Percentiles rank a stretch among this genome's conserved stretches.
Conservation (phyloP, 2,329 filamentous ascomycete genomes). For the Neoscytalidium dimidiatum region DNA sequence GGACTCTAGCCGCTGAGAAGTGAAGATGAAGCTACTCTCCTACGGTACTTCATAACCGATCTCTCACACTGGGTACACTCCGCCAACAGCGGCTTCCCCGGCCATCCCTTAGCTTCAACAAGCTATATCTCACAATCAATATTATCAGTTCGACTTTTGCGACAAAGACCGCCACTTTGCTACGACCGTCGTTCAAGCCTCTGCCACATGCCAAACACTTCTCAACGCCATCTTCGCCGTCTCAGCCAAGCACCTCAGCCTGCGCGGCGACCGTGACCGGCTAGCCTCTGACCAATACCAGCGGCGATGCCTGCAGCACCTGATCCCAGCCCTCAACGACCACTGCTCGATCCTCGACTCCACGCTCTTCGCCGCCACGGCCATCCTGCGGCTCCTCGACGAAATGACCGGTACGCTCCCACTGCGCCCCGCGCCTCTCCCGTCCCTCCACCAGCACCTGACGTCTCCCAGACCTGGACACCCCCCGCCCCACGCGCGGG, state of each 20-base stretch:
- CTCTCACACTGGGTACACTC: neutral
- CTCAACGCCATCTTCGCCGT: slow-evolving; percentile 47
- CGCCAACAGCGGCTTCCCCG: neutral
- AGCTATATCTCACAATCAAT: slow-evolving; percentile 21
- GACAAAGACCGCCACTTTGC: slow-evolving; percentile 36
- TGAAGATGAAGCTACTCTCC: neutral
- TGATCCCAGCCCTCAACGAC: slow-evolving; percentile 45
- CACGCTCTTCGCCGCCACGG: slow-evolving; percentile 42
- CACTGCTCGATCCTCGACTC: slow-evolving; percentile 42
- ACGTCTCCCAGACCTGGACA: slow-evolving; percentile 27
- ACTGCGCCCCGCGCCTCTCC: neutral
- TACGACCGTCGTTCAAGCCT: slow-evolving; percentile 36
- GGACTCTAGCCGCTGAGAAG: neutral
- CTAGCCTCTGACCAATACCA: slow-evolving; percentile 44
- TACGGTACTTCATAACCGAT: slow-evolving; percentile 1
- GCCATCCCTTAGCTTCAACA: neutral
- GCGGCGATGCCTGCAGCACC: slow-evolving; percentile 41
- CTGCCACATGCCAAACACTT: slow-evolving; percentile 39
- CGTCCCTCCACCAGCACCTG: neutral
- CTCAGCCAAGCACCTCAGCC: slow-evolving; percentile 45
- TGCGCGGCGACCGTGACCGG: slow-evolving; percentile 37
- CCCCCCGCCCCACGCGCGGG: slow-evolving; percentile 36
- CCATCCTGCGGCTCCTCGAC: slow-evolving; percentile 43
- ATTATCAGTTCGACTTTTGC: slow-evolving; percentile 38
- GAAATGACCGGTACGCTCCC: slow-evolving; percentile 41